Conservation (phyloP, 164 flowering plant genomes). For the Kingdonia uniflora region DNA sequence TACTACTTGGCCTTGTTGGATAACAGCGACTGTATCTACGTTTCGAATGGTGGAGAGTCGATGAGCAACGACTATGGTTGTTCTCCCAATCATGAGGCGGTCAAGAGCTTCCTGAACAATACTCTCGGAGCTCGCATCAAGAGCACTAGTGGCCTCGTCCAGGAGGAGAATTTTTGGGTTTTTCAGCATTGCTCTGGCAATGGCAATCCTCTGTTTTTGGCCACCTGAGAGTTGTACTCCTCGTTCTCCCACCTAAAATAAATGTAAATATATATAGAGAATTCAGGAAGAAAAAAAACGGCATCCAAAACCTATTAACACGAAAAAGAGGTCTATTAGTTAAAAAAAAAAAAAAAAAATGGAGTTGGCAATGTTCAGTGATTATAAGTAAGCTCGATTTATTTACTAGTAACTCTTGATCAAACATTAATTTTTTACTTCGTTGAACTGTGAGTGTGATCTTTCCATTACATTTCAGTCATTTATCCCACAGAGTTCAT, state of each 20-base stretch:
- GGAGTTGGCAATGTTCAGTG: too few species aligned
- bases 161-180: constrained; percentile 79
- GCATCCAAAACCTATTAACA: too few species aligned
- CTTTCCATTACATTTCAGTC: too few species aligned
- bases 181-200: constrained; percentile 86
- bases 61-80: constrained; percentile 77
- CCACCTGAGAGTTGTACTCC: constrained; percentile 93
- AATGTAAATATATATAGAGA: background rate
- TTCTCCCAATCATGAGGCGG: constrained; percentile 77
- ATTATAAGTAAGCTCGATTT: too few species aligned
- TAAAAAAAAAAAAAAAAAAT: too few species aligned
- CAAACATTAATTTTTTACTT: too few species aligned
- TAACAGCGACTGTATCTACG: constrained; percentile 79
- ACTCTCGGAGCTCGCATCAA: constrained; percentile 81
- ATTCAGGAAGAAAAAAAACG: background rate
- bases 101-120: constrained; percentile 83
- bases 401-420: too few species aligned
- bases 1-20: constrained; percentile 85
- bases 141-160: constrained; percentile 93
- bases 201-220: constrained; percentile 87
- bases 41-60: constrained; percentile 70
- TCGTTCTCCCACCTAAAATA: constrained; percentile 92
- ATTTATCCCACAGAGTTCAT: too few species aligned
- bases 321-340: too few species aligned
- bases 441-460: too few species aligned